phyloP scores from a whole-genome alignment of 2,329 filamentous ascomycete species.

The Cladosporium colombiae region DNA sequence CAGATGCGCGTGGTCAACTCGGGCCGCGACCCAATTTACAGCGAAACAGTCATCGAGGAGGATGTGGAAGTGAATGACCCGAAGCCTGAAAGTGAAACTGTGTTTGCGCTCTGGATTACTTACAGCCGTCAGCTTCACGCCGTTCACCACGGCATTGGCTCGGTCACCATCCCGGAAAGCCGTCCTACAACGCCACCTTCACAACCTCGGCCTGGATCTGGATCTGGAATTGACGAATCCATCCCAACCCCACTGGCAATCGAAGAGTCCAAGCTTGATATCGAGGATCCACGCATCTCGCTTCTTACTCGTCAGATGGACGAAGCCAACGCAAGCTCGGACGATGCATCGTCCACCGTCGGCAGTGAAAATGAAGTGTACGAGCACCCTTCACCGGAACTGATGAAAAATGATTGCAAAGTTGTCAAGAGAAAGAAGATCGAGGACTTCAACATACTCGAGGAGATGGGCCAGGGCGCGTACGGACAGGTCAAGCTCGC shows the following conservation, averaged over 20 bases:
- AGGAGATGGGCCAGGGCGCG: slow-evolving; percentile 97
- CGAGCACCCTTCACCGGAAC: slow-evolving; percentile 41
- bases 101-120: slow-evolving; percentile 95
- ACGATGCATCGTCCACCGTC: slow-evolving; percentile 12
- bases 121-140: slow-evolving; percentile 92
- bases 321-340: slow-evolving; percentile 24
- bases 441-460: slow-evolving; percentile 84
- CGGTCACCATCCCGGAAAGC: slow-evolving; percentile 64
- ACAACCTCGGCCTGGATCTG: slow-evolving; percentile 56
- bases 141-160: slow-evolving; percentile 61
- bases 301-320: slow-evolving; percentile 53
- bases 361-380: slow-evolving; percentile 37
- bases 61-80: slow-evolving; percentile 55
- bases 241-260: slow-evolving; percentile 36
- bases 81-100: slow-evolving; percentile 67
- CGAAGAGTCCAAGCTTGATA: slow-evolving; percentile 33
- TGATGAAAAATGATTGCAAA: slow-evolving; percentile 35
- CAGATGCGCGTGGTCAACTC: slow-evolving; percentile 96
- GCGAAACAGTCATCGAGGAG: slow-evolving; percentile 67
- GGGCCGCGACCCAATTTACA: slow-evolving; percentile 64
- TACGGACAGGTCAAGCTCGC: slow-evolving; percentile 97
- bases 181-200: slow-evolving; percentile 70
- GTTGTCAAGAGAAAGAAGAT: slow-evolving; percentile 72
- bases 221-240: slow-evolving; percentile 22
- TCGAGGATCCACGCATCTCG: slow-evolving; percentile 44